These are phyloP conservation scores for Monosporascus sp. DNA, from an alignment of 2,329 filamentous ascomycete genomes.

Conservation along the genomic window DNA sequence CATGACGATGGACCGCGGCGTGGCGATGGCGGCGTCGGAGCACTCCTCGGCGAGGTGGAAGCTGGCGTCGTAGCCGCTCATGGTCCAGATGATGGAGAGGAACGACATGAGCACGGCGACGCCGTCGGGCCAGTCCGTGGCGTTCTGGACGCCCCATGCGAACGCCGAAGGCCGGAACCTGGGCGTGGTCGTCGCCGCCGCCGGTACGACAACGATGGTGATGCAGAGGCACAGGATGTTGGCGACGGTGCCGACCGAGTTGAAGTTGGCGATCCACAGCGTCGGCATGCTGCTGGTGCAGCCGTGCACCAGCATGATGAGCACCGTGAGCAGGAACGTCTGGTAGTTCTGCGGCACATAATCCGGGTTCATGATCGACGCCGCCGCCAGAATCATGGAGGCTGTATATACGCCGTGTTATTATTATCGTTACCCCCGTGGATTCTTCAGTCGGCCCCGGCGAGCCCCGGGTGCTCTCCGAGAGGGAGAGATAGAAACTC, in stretches of 20 bases:
- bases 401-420: slow-evolving; percentile 22
- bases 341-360: slow-evolving; percentile 64
- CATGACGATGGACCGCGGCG: slow-evolving; percentile 66
- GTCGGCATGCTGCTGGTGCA: slow-evolving; percentile 67
- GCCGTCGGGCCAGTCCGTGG: slow-evolving; percentile 63
- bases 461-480: no score
- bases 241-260: slow-evolving; percentile 64
- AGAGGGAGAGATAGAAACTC: slow-evolving; percentile 5
- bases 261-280: slow-evolving; percentile 64
- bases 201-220: slow-evolving; percentile 65
- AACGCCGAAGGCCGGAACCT: slow-evolving; percentile 41
- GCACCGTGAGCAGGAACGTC: slow-evolving; percentile 60
- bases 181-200: slow-evolving; percentile 47
- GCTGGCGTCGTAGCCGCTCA: slow-evolving; percentile 27
- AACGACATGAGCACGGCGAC: slow-evolving; percentile 68
- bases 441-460: no score
- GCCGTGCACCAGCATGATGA: slow-evolving; percentile 65
- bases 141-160: slow-evolving; percentile 61
- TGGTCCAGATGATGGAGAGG: slow-evolving; percentile 30
- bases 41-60: slow-evolving; percentile 75
- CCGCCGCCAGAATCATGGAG: slow-evolving; percentile 67
- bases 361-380: slow-evolving; percentile 60
- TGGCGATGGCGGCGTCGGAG: slow-evolving; percentile 65
- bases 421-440: no score
- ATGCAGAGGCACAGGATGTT: slow-evolving; percentile 65